Evolutionary conservation across 2,329 filamentous ascomycete genomes (phyloP).

Genomic region (Sporothrix sp.): DNA sequence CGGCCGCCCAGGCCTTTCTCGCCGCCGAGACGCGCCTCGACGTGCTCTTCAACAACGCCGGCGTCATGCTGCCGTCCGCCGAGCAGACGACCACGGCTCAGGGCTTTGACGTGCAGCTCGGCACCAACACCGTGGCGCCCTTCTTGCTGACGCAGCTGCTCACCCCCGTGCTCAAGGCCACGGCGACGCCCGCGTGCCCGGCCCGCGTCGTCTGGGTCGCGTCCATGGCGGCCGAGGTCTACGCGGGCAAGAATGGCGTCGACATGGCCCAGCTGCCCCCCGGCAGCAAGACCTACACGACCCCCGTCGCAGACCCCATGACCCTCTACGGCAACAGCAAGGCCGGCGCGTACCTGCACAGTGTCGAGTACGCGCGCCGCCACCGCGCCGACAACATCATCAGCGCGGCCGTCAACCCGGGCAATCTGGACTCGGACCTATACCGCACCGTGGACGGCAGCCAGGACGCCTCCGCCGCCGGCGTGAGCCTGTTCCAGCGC

Average conservation of each 20-base stretch:
- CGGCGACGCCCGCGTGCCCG: constrained; percentile 11
- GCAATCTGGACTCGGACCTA: constrained; percentile 22
- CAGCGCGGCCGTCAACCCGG: constrained; percentile 22
- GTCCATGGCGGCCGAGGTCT: constrained; percentile 13
- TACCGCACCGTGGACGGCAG: constrained; percentile 11
- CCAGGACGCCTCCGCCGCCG: background rate
- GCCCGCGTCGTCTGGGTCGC: constrained; percentile 22
- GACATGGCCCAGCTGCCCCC: constrained; percentile 15
- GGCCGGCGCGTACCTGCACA: constrained; percentile 19
- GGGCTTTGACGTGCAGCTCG: constrained; percentile 32
- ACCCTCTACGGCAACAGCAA: constrained; percentile 21
- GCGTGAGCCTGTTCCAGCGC: background rate
- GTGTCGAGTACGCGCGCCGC: constrained; percentile 20
- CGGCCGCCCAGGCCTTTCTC: constrained; percentile 19
- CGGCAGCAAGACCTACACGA: constrained; percentile 17
- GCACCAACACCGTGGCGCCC: constrained; percentile 17
- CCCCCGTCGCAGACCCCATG: background rate
- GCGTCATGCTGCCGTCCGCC: constrained; percentile 26
- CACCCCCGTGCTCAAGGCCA: constrained; percentile 18
- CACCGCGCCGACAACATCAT: constrained; percentile 20
- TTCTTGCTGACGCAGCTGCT: constrained; percentile 21
- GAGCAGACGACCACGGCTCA: constrained; percentile 27
- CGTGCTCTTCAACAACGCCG: constrained; percentile 33
- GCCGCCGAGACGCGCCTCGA: constrained; percentile 23
- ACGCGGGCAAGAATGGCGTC: constrained; percentile 14